Percentiles rank a stretch among this genome's conserved stretches.
Conservation (phyloP, 2,329 filamentous ascomycete species). For the Claviceps sp. region DNA sequence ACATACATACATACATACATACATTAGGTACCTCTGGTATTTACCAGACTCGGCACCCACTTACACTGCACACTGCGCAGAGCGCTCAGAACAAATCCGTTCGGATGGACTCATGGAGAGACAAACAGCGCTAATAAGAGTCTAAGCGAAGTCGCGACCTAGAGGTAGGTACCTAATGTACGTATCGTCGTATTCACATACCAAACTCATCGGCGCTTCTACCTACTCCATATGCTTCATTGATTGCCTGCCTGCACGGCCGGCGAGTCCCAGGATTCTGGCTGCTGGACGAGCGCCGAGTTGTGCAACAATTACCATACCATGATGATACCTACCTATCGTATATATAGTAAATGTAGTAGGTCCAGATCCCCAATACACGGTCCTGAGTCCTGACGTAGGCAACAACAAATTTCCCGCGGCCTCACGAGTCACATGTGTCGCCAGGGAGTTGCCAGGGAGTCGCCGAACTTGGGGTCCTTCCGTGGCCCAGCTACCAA, state of each 20-base stretch:
- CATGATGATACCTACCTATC: too few species aligned
- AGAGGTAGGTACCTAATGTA: too few species aligned
- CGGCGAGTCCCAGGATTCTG: slow-evolving; percentile 5
- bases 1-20: too few species aligned
- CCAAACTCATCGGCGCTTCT: not conserved
- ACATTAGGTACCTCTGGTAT: too few species aligned
- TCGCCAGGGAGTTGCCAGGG: not conserved
- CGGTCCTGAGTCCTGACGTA: not conserved
- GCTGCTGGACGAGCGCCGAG: slow-evolving; percentile 2
- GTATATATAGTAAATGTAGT: too few species aligned
- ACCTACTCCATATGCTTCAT: not conserved
- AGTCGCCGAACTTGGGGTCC: not conserved
- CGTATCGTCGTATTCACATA: not conserved
- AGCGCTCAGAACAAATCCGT: too few species aligned
- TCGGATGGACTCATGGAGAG: not conserved
- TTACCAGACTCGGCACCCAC: not conserved
- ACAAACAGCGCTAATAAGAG: not conserved
- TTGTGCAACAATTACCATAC: not conserved
- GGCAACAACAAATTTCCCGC: not conserved
- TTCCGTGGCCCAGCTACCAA: not conserved
- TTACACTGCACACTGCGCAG: not conserved
- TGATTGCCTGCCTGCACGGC: not conserved
- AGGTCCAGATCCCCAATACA: too few species aligned
- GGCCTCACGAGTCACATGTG: not conserved
- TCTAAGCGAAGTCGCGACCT: not conserved